Evolutionary conservation across 2,329 filamentous ascomycete species (phyloP), one percentile per base, ranked within the genome.

Genomic region (Paraphoma sp.): DNA sequence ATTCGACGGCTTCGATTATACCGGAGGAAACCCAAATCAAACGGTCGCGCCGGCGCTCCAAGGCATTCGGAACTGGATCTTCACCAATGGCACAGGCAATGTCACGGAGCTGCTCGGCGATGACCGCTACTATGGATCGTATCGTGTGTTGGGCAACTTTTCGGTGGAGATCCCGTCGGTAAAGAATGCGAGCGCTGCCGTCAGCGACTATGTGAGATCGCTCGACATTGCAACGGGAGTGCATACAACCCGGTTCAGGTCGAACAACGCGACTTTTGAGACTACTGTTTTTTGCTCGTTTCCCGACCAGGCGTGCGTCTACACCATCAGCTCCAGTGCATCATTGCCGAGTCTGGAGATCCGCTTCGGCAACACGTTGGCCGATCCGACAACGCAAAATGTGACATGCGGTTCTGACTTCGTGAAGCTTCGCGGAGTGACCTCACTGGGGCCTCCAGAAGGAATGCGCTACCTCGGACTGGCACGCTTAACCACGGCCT

Each of bases 1-100:
- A 0, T 84, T 84, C 53, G 74, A 81, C 52, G 70, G 66, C 40
- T 65, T 67, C 71, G 75, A 72, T 52, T 84, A 84, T 60, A 76
- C 69, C 0, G 82, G 82, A 14, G 82, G 81, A 0, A 84, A 84
- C 43, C 81, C 81, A 14, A 57, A 57, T 1, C 60, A 64, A 2
- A 63, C 76, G 0, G 71, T 74, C 3, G 73, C 73, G 1, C 58
- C 71, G 6, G 72, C 73, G 30, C 57, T 84, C 0, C 71, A 76
- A 1, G 77, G 73, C 0, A 82, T 83, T 4, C 72, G 81, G n/a
- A 70, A 79, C 3, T 75, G 65, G 58, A 83, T 84, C 14, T 84
- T 83, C 44, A 64, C 78, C 16, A 81, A 83, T 48, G 81, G 80
- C 6, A 83, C 78, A 0, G 82, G 82, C n/a, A 79, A 79, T 72